Conservation (phyloP, 176 grass and related monocot genomes). For the Aechmea fasciata region DNA sequence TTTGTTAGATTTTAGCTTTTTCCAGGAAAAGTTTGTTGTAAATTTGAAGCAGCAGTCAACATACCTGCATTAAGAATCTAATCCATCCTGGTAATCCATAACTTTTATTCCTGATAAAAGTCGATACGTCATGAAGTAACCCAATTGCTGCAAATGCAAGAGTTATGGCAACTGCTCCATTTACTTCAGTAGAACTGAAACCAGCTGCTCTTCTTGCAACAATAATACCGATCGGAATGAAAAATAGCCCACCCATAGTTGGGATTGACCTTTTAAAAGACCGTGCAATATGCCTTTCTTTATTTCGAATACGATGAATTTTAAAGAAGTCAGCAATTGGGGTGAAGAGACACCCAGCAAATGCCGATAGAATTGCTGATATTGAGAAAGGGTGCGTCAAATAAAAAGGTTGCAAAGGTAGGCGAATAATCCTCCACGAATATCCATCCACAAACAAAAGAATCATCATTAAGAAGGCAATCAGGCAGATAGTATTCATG, state of each 20-base stretch:
- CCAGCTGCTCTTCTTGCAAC: conserved; percentile 51
- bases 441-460: conserved; percentile 90
- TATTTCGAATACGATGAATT: conserved; percentile 57
- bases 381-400: conserved; percentile 78
- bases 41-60: neutral
- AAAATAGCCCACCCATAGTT: conserved; percentile 86
- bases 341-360: conserved; percentile 68
- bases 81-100: conserved; percentile 50
- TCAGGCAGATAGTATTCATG: conserved; percentile 59
- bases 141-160: conserved; percentile 71
- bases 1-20: too few species aligned
- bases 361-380: conserved; percentile 61
- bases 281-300: conserved; percentile 43
- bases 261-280: conserved; percentile 53
- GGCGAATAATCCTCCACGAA: conserved; percentile 89
- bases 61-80: conserved; percentile 55
- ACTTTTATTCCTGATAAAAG: conserved; percentile 18
- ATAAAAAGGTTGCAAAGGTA: conserved; percentile 79
- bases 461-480: conserved; percentile 50
- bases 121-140: conserved; percentile 70
- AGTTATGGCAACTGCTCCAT: conserved; percentile 57
- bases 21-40: too few species aligned
- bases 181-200: conserved; percentile 37
- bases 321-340: conserved; percentile 68
- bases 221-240: conserved; percentile 70